Percentiles rank a stretch among this genome's conserved stretches.
Conservation (phyloP, 202 grass and related monocot genomes). For the Carex sylvatica region DNA sequence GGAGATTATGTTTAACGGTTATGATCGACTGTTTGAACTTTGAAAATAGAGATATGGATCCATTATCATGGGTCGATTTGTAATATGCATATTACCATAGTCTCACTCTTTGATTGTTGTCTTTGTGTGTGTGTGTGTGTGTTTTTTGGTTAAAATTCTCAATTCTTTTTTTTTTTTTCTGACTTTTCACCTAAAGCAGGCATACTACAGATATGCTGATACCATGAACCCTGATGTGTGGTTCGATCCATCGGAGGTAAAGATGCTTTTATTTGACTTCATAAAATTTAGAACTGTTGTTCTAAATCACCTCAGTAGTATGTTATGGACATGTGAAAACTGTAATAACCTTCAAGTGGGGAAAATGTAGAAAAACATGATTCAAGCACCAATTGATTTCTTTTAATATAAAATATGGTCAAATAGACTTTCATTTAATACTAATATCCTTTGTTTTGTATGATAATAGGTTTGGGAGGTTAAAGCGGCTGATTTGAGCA, state of each 20-base stretch:
- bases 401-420: not conserved
- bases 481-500: conserved; percentile 97
- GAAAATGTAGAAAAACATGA: not conserved
- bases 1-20: no score
- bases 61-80: no score
- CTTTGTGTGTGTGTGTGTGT: not conserved
- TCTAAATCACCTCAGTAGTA: not conserved
- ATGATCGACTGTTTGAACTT: no score
- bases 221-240: conserved; percentile 93
- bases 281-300: not conserved
- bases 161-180: conserved; percentile 21
- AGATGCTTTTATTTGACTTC: conserved; percentile 8
- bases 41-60: no score
- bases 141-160: conserved; percentile 3
- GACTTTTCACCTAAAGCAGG: conserved; percentile 42
- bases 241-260: conserved; percentile 93
- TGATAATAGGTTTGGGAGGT: conserved; percentile 88
- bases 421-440: conserved; percentile 10
- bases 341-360: not conserved
- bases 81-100: no score
- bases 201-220: conserved; percentile 90
- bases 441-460: conserved; percentile 31
- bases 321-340: not conserved
- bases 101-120: not conserved
- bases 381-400: not conserved